These are phyloP conservation scores for Suhomyces yuchorum DNA, from an alignment of 1,139 yeast species.

Conservation along the genomic window DNA sequence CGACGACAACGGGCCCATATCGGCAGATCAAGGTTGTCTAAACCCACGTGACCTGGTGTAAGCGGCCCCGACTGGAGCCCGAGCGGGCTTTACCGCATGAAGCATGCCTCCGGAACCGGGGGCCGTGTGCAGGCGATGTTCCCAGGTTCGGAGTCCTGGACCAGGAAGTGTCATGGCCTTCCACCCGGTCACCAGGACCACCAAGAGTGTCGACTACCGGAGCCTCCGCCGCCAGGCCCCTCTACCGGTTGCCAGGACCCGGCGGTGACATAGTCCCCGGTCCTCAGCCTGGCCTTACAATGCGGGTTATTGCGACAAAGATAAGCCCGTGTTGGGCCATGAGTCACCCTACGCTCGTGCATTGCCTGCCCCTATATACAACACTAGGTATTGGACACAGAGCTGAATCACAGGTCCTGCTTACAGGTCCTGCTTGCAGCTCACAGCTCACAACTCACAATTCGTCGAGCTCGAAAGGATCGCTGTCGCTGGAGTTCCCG, in stretches of 20 bases:
- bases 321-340: background rate
- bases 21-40: slow-evolving; percentile 4
- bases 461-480: slow-evolving; percentile 19
- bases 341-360: background rate
- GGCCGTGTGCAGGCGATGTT: background rate
- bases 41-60: slow-evolving; percentile 13
- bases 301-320: background rate
- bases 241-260: too few species aligned
- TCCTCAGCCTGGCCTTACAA: too few species aligned
- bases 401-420: too few species aligned
- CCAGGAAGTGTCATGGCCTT: too few species aligned
- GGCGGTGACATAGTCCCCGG: too few species aligned
- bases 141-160: too few species aligned
- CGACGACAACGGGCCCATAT: background rate
- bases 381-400: background rate
- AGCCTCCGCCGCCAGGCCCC: too few species aligned
- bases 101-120: slow-evolving; percentile 2
- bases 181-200: too few species aligned
- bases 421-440: too few species aligned
- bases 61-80: slow-evolving; percentile 10
- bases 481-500: background rate
- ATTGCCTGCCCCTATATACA: background rate
- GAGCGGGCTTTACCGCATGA: background rate
- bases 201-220: too few species aligned
- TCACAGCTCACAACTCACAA: slow-evolving; percentile 12